These are phyloP conservation scores for Vishniacozyma victoriae DNA, from an alignment of 768 basidiomycete species.

Conservation along the genomic window DNA sequence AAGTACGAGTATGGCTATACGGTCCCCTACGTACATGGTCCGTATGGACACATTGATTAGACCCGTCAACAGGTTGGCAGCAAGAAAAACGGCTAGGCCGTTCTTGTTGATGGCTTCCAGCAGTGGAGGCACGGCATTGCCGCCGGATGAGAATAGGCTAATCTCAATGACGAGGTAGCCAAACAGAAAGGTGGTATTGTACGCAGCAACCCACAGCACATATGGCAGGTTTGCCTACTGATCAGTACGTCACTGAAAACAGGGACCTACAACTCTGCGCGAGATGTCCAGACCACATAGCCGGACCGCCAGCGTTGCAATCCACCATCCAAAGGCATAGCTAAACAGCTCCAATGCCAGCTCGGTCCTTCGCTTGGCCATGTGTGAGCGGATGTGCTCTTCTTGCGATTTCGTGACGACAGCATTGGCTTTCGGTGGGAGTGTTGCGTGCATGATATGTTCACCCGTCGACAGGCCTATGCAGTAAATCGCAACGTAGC, in stretches of 20 bases:
- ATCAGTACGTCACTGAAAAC: neutral
- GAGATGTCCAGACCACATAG: constrained; percentile 52
- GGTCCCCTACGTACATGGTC: constrained; percentile 70
- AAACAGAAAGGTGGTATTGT: constrained; percentile 77
- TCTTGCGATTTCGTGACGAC: neutral
- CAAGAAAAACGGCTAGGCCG: constrained; percentile 68
- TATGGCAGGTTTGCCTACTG: constrained; percentile 78
- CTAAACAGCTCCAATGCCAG: constrained; percentile 69
- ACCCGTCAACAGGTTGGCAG: constrained; percentile 83
- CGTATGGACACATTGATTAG: constrained; percentile 68
- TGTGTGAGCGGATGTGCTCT: constrained; percentile 17
- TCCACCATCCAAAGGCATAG: constrained; percentile 77
- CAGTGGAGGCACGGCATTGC: constrained; percentile 51
- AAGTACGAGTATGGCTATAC: constrained; percentile 60
- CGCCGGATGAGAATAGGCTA: constrained; percentile 50
- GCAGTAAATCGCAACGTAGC: constrained; percentile 84
- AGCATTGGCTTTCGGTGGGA: neutral
- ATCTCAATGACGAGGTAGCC: constrained; percentile 74
- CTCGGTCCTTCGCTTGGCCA: constrained; percentile 52
- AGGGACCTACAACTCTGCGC: constrained; percentile 57
- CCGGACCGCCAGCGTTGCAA: constrained; percentile 49
- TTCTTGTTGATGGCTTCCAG: constrained; percentile 80
- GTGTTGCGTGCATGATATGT: constrained; percentile 57
- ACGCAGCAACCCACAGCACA: constrained; percentile 80
- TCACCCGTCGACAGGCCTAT: constrained; percentile 78